A percentile compares a stretch with the other conserved stretches of the same genome.
phyloP scores from a whole-genome alignment of 2,329 filamentous ascomycete species.

The Phialophora expanda region DNA sequence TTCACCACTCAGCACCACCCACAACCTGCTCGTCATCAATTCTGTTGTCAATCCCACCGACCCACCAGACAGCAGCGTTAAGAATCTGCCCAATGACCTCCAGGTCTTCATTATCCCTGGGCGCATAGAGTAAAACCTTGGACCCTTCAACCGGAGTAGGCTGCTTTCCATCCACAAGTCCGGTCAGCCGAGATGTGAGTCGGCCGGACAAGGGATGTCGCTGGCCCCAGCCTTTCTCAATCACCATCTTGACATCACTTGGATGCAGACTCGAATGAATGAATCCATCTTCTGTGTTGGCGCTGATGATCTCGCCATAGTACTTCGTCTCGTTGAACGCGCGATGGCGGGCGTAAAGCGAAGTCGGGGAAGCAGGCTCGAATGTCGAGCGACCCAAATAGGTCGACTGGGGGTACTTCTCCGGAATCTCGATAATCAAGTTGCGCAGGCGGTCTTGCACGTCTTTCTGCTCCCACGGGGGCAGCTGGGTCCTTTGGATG shows the following conservation, averaged over 20 bases:
- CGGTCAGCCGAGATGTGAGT: constrained; percentile 22
- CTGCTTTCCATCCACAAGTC: constrained; percentile 4
- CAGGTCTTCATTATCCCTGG: constrained; percentile 44
- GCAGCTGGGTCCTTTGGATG: constrained; percentile 25
- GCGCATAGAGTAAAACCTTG: constrained; percentile 45
- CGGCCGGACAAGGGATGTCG: constrained; percentile 55
- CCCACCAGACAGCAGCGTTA: constrained; percentile 43
- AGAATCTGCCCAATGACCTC: constrained; percentile 43
- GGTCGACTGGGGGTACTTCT: constrained; percentile 22
- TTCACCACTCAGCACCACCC: neutral
- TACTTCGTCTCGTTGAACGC: constrained; percentile 32
- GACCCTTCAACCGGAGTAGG: constrained; percentile 8
- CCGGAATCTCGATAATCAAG: constrained; percentile 23
- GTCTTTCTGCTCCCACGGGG: constrained; percentile 24
- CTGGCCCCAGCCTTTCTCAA: constrained; percentile 81
- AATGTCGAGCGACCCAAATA: constrained; percentile 36
- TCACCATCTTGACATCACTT: constrained; percentile 72
- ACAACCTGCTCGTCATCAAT: constrained; percentile 24
- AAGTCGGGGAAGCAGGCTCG: constrained; percentile 23
- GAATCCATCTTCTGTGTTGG: constrained; percentile 23
- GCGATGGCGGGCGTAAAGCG: constrained; percentile 33
- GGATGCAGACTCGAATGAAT: constrained; percentile 64
- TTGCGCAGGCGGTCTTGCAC: constrained; percentile 24
- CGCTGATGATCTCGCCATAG: constrained; percentile 33
- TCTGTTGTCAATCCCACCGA: constrained; percentile 26